Evolutionary conservation across 768 basidiomycete species (phyloP).

Genomic region (Pulveroboletus frians): DNA sequence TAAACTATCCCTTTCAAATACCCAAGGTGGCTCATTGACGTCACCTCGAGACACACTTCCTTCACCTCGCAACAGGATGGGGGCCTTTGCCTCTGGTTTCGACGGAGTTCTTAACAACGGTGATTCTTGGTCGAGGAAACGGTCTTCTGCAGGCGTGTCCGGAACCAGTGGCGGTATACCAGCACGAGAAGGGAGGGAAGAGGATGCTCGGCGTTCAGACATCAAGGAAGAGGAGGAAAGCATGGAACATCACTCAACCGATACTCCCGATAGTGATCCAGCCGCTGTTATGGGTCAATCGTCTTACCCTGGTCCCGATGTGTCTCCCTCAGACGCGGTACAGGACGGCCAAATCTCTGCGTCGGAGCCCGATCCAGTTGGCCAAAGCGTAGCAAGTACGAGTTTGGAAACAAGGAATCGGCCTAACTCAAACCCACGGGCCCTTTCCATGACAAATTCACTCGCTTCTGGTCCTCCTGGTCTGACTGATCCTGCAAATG

Average conservation of each 20-base stretch:
- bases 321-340: constrained; percentile 4
- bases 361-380: constrained; percentile 6
- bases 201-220: constrained; percentile 39
- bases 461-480: constrained; percentile 39
- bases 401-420: constrained; percentile 12
- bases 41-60: constrained; percentile 59
- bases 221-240: constrained; percentile 60
- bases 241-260: constrained; percentile 1
- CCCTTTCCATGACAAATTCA: constrained; percentile 7
- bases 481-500: constrained; percentile 46
- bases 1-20: constrained; percentile 63
- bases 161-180: constrained; percentile 36
- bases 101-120: constrained; percentile 67
- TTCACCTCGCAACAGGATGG: constrained; percentile 61
- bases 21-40: constrained; percentile 43
- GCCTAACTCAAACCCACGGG: constrained; percentile 3
- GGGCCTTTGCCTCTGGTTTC: constrained; percentile 55
- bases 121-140: constrained; percentile 68
- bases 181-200: constrained; percentile 38
- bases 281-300: constrained; percentile 5
- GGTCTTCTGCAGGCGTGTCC: constrained; percentile 50
- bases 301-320: constrained; percentile 9
- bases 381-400: constrained; percentile 12
- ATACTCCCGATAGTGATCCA: constrained; percentile 7
- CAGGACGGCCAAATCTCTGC: constrained; percentile 8